Percentiles rank a stretch among this genome's conserved stretches.
These are phyloP conservation scores for Penicillium antarcticum DNA, from an alignment of 495 filamentous ascomycete species.

Conservation along the genomic window DNA sequence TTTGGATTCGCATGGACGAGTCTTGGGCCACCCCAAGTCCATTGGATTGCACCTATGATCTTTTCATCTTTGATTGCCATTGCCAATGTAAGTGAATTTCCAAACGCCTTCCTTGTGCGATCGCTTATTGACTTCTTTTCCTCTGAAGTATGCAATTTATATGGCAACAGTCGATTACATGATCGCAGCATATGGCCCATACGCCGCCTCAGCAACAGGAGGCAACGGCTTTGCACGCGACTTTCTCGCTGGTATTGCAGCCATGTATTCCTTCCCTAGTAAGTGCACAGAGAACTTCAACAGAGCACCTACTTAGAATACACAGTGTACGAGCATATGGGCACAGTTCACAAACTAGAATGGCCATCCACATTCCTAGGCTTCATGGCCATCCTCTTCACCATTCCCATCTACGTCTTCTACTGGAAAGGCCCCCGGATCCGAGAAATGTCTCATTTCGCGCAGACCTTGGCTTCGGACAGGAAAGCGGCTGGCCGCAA, in stretches of 20 bases:
- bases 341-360: conserved; percentile 25
- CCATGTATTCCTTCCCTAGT: conserved; percentile 46
- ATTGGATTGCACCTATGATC: conserved; percentile 63
- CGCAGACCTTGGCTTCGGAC: conserved; percentile 27
- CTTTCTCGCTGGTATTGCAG: conserved; percentile 45
- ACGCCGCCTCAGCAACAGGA: conserved; percentile 74
- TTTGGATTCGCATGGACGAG: conserved; percentile 69
- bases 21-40: conserved; percentile 56
- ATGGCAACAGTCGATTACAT: conserved; percentile 87
- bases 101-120: background rate
- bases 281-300: background rate
- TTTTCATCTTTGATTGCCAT: conserved; percentile 60
- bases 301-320: background rate
- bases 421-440: conserved; percentile 46
- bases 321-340: conserved; percentile 34
- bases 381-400: conserved; percentile 42
- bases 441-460: conserved; percentile 44
- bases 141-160: conserved; percentile 56
- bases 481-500: conserved; percentile 22
- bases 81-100: conserved; percentile 42
- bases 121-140: background rate
- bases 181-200: conserved; percentile 75
- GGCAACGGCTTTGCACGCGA: conserved; percentile 59
- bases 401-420: conserved; percentile 47
- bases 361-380: conserved; percentile 43